Evolutionary conservation across 1,284 basidiomycete species (phyloP), one percentile per base, ranked within the genome.

Genomic region (Irpex rosettiformis): DNA sequence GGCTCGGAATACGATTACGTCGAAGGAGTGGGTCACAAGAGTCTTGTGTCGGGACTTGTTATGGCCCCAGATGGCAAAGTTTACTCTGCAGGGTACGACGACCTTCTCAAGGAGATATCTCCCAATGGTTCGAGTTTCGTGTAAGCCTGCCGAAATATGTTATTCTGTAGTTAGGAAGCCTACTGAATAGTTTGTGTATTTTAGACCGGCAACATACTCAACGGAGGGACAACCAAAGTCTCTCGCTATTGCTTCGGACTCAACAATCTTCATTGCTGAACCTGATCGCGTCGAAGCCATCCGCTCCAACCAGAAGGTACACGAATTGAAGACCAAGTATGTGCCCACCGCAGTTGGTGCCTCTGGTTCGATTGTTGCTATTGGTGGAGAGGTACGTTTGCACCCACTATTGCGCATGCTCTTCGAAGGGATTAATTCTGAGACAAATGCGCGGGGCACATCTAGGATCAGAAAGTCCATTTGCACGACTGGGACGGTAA

Each of bases 51-150:
- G 0, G 88, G 83, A 1, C 71, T 98, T 43, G 79, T 82, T 0
- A 70, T 79, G 1, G 75, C 79, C 7, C 73, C 75, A 6, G 74
- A 76, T 33, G 81, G 78, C n/a, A 80, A 75, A 55, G 77, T 90
- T 1, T 88, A 82, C 68, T 88, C 89, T 10, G 76, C 85, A 7
- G 92, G 89, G 3, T 94, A 85, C 69, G 95, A 97, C 65, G 94
- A 96, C 71, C 79, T 75, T 28, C 74, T 95, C 2, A 79, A 85
- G 56, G 89, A 91, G 67, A 81, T 91, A 48, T 78, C 79, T 52
- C 72, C 73, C 13, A 53, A 60, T 2, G 61, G 57, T 22, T 69
- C 72, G 29, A 72, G 70, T 60, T 93, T 88, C 72, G 75, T 79
- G 88, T 91, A 63, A 62, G 86, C 21, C n/a, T 18, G 43, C 8